These are phyloP conservation scores for Posidonia australis DNA, from an alignment of 106 monocot genomes.

Conservation along the genomic window DNA sequence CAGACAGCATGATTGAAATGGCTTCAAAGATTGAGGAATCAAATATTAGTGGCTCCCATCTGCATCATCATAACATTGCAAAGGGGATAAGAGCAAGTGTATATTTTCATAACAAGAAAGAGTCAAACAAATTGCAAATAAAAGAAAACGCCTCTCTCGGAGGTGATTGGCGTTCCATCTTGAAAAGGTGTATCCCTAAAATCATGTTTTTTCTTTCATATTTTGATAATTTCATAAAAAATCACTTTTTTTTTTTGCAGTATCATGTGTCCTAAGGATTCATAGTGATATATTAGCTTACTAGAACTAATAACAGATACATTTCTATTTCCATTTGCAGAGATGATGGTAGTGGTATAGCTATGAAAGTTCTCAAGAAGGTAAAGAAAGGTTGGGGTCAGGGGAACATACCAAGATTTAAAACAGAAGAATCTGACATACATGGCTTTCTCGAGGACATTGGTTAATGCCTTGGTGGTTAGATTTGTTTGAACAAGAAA, in stretches of 20 bases:
- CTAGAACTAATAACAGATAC: neutral
- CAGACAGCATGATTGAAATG: conserved; percentile 82
- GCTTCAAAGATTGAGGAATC: conserved; percentile 27
- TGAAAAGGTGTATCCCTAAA: conserved; percentile 42
- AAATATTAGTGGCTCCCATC: conserved; percentile 2
- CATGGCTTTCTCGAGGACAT: conserved; percentile 1
- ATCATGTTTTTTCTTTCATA: neutral
- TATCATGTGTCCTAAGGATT: neutral
- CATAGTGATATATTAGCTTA: neutral
- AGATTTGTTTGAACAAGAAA: neutral
- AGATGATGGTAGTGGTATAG: conserved; percentile 82
- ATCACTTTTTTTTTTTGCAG: too few species aligned
- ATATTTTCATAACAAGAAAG: neutral
- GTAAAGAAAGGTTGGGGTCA: conserved; percentile 95
- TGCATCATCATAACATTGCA: neutral
- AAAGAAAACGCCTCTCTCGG: conserved; percentile 13
- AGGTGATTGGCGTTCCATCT: conserved; percentile 53
- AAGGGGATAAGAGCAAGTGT: neutral
- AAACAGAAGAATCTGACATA: conserved; percentile 18
- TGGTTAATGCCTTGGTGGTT: neutral
- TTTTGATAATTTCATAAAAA: neutral
- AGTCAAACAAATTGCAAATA: conserved; percentile 2
- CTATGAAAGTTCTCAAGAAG: conserved; percentile 61
- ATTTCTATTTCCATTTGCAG: conserved; percentile 24
- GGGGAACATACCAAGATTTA: conserved; percentile 43